phyloP scores from a whole-genome alignment of 176 grass and related monocot genomes.

The Metroxylon sagu region DNA sequence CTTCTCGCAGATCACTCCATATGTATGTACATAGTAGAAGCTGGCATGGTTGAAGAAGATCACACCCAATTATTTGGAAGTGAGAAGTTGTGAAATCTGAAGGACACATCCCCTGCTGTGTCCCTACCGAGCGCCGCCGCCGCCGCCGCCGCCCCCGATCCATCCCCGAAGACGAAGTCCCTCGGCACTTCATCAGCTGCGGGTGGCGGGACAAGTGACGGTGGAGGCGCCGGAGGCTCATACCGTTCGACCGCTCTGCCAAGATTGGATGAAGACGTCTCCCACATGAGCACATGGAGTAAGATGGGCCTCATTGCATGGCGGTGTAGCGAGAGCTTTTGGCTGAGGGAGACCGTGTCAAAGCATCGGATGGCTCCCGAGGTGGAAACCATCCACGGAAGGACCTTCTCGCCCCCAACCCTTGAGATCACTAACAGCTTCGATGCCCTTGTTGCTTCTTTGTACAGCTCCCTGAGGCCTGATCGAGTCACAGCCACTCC shows the following conservation, averaged over 20 bases:
- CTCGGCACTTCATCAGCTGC: background rate
- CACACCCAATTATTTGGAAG: slow-evolving; percentile 77
- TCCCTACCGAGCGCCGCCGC: slow-evolving; percentile 7
- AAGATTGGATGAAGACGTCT: slow-evolving; percentile 16
- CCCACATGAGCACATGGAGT: slow-evolving; percentile 83
- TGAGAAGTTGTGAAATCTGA: slow-evolving; percentile 72
- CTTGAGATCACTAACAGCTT: slow-evolving; percentile 69
- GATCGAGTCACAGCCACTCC: slow-evolving; percentile 57
- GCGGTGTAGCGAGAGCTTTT: slow-evolving; percentile 88
- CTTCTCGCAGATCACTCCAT: too few relatives aligned
- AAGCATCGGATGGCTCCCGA: slow-evolving; percentile 75
- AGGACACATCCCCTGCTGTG: slow-evolving; percentile 43
- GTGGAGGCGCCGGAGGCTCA: slow-evolving; percentile 10
- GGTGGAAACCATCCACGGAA: slow-evolving; percentile 70
- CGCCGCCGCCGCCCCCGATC: slow-evolving; percentile 16
- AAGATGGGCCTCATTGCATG: slow-evolving; percentile 76
- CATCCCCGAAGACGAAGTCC: slow-evolving; percentile 11
- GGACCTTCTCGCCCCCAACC: slow-evolving; percentile 70
- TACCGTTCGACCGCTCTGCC: background rate
- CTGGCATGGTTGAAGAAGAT: slow-evolving; percentile 3
- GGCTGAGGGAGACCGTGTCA: slow-evolving; percentile 93
- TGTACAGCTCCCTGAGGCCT: slow-evolving; percentile 57
- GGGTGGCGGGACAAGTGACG: slow-evolving; percentile 13
- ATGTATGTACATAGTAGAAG: too few relatives aligned
- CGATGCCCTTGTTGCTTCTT: slow-evolving; percentile 35